Evolutionary conservation across 805 yeast species (phyloP), one percentile per base, ranked within the genome.

Genomic region (Wickerhamiella musiphila): DNA sequence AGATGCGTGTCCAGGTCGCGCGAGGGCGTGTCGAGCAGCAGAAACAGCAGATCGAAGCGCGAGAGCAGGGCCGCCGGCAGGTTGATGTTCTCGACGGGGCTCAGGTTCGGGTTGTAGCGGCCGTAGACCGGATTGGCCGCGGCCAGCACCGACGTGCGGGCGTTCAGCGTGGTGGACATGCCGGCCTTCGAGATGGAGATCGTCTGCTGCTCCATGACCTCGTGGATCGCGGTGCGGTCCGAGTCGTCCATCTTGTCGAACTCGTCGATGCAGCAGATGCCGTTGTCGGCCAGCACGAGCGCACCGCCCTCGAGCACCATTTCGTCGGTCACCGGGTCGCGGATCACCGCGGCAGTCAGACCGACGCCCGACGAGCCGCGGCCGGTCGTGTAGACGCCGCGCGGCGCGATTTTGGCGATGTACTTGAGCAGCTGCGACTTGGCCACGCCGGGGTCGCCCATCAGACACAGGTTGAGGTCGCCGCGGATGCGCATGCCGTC

Each of bases 391-490:
- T 90, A 90, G 19, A 90, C 92, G 31, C 94, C 92, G 49, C 96
- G 68, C 19, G 98, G 98, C 3, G 96, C 90, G 34, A 90, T 78
- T 47, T 84, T 82, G 37, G 82, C 67, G 42, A 90, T 81, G 21
- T 92, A 77, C 53, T 90, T 90, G 41, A 90, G 63, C 49, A 90
- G 62, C 65, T 90, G 98, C 3, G 96, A 90, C 57, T 90, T 90
- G 49, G 98, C 98, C 34, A 90, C 98, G 64, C 98, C 98, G 26
- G 98, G 98, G 51, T 90, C 98, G 46, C 98, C 98, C 95, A 90
- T 86, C 32, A 90, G 65, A 59, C 95, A 77, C 34, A 90, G 69
- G 50, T 90, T 90, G 45, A 90, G 79, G 53, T 90, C 98, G 48
- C 98, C 98, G 62, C 99, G 74, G 48, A 90, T 90, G 49, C 77